phyloP scores from a whole-genome alignment of 345 rosid species.

The Eucalyptus grandis region DNA sequence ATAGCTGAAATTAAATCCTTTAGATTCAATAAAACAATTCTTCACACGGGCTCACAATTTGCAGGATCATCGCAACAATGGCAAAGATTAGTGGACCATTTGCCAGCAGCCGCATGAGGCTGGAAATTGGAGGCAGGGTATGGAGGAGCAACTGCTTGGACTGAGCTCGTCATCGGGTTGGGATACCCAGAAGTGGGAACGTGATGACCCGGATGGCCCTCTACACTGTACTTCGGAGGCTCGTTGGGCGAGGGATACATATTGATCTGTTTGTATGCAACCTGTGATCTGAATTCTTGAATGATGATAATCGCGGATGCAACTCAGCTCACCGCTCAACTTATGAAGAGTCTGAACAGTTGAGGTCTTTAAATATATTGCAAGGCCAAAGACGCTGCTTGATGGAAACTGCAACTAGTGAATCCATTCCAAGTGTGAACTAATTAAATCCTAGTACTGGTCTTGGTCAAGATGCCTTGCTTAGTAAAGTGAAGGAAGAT shows the following conservation, averaged over 20 bases:
- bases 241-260: neutral
- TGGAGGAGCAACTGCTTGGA: neutral
- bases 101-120: neutral
- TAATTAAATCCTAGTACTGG: neutral
- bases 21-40: neutral
- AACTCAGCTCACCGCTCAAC: neutral
- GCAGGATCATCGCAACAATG: conserved; percentile 36
- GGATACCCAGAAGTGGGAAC: neutral
- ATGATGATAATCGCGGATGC: neutral
- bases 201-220: neutral
- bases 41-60: neutral
- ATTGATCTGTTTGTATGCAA: neutral
- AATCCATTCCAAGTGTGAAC: neutral
- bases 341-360: neutral
- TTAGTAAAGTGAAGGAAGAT: neutral
- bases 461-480: neutral
- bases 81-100: conserved; percentile 39
- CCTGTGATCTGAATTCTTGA: neutral
- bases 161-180: conserved; percentile 1
- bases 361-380: neutral
- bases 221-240: neutral
- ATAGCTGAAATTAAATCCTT: neutral
- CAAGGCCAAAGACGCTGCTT: neutral
- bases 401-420: neutral
- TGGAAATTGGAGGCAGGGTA: neutral